phyloP scores from a whole-genome alignment of 495 filamentous ascomycete genomes.

The Penicillium goetzii region DNA sequence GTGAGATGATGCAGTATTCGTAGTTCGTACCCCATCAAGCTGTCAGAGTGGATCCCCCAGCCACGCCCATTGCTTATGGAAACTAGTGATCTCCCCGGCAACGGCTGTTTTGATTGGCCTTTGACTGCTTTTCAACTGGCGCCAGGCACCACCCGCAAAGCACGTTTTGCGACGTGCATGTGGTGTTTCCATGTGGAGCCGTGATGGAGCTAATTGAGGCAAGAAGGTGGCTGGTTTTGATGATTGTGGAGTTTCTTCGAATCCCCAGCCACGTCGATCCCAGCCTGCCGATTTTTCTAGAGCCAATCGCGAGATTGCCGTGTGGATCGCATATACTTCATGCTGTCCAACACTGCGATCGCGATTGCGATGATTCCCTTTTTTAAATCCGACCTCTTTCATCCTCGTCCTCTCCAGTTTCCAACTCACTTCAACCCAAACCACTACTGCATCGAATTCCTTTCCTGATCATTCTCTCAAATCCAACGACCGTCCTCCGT shows the following conservation, averaged over 20 bases:
- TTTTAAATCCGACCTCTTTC: slow-evolving; percentile 28
- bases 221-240: slow-evolving; percentile 24
- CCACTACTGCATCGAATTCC: background rate
- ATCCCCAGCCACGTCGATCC: slow-evolving; percentile 37
- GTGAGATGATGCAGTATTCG: background rate
- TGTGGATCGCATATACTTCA: slow-evolving; percentile 22
- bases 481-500: background rate
- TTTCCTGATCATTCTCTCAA: background rate
- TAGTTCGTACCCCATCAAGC: background rate
- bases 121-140: background rate
- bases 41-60: slow-evolving; percentile 30
- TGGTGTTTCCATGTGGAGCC: slow-evolving; percentile 22
- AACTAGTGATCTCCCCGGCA: background rate
- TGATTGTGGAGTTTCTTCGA: background rate
- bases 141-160: background rate
- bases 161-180: slow-evolving; percentile 7
- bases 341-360: slow-evolving; percentile 13
- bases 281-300: slow-evolving; percentile 34
- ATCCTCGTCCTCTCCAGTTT: slow-evolving; percentile 4
- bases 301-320: slow-evolving; percentile 17
- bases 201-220: background rate
- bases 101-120: background rate
- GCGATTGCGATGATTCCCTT: slow-evolving; percentile 9
- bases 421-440: slow-evolving; percentile 10
- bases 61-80: slow-evolving; percentile 24